Conservation (phyloP, 179 eudicot species). For the Patellifolia procumbens region DNA sequence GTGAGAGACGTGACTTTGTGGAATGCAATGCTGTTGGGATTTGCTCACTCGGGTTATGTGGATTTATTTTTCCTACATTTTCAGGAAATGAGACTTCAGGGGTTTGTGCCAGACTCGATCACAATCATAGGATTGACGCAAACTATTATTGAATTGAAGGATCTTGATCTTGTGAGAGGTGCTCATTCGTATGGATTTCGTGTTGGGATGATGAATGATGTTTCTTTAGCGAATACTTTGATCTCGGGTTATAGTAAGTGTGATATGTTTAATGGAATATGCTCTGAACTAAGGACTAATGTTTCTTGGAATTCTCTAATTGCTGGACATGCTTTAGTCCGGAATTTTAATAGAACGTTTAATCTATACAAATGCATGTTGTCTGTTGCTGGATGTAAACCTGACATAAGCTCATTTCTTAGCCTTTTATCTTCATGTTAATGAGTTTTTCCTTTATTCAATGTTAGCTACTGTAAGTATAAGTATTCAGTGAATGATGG, state of each 20-base stretch:
- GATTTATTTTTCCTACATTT: constrained; percentile 41
- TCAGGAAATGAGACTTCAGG: constrained; percentile 47
- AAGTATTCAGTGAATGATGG: too few relatives aligned
- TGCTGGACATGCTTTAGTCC: constrained; percentile 44
- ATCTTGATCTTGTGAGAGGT: constrained; percentile 37
- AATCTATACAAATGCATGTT: constrained; percentile 36
- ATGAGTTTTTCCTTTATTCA: too few relatives aligned
- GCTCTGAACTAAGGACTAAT: constrained; percentile 31
- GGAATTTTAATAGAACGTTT: constrained; percentile 25
- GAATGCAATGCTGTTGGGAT: constrained; percentile 63
- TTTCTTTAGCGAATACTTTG: constrained; percentile 56
- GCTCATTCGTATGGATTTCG: constrained; percentile 48
- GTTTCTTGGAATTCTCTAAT: constrained; percentile 67
- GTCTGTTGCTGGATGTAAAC: constrained; percentile 34
- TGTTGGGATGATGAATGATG: constrained; percentile 45
- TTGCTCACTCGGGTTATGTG: constrained; percentile 39
- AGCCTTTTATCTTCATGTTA: constrained; percentile 55
- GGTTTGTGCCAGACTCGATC: constrained; percentile 44
- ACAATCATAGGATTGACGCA: constrained; percentile 53
- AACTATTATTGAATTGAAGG: constrained; percentile 29
- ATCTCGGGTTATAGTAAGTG: constrained; percentile 63
- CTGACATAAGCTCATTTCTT: constrained; percentile 55
- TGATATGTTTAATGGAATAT: constrained; percentile 44
- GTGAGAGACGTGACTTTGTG: constrained; percentile 58
- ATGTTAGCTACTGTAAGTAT: too few relatives aligned